A percentile compares a stretch with the other conserved stretches of the same genome.
These are phyloP conservation scores for Rhizopus arrhizus DNA, from an alignment of 371 early-diverging fungal species.

Conservation along the genomic window DNA sequence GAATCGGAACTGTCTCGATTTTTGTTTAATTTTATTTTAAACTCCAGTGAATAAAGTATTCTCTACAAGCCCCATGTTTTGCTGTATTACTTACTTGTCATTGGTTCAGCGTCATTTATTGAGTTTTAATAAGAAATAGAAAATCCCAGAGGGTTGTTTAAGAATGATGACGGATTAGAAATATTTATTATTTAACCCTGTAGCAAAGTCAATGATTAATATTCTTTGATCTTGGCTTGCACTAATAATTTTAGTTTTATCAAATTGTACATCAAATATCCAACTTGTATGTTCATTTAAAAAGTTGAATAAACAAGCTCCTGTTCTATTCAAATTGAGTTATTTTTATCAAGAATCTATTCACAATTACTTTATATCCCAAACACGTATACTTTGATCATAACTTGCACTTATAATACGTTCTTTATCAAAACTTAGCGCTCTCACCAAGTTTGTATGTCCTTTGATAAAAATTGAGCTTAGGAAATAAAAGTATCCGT, in stretches of 20 bases:
- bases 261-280: conserved; percentile 95
- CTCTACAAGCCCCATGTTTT: too few species aligned
- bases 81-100: too few species aligned
- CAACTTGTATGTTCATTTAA: conserved; percentile 82
- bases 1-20: too few species aligned
- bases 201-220: conserved; percentile 80
- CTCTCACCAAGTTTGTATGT: conserved; percentile 91
- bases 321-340: conserved; percentile 27
- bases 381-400: conserved; percentile 96
- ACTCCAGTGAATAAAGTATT: too few species aligned
- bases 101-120: too few species aligned
- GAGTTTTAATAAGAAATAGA: too few species aligned
- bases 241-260: conserved; percentile 76
- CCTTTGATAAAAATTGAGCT: conserved; percentile 36
- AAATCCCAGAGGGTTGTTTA: too few species aligned
- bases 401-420: conserved; percentile 66
- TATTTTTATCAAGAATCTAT: neutral
- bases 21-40: too few species aligned
- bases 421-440: conserved; percentile 73
- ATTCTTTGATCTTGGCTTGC: conserved; percentile 81
- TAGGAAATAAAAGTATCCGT: too few species aligned
- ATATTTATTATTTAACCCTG: conserved; percentile 56
- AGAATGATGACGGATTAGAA: neutral
- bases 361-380: conserved; percentile 67
- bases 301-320: conserved; percentile 58